Percentiles rank a stretch among this genome's conserved stretches.
These are phyloP conservation scores for sunflower (Helianthus annuus) DNA, from an alignment of 129 eudicot species.

Conservation along the genomic window DNA sequence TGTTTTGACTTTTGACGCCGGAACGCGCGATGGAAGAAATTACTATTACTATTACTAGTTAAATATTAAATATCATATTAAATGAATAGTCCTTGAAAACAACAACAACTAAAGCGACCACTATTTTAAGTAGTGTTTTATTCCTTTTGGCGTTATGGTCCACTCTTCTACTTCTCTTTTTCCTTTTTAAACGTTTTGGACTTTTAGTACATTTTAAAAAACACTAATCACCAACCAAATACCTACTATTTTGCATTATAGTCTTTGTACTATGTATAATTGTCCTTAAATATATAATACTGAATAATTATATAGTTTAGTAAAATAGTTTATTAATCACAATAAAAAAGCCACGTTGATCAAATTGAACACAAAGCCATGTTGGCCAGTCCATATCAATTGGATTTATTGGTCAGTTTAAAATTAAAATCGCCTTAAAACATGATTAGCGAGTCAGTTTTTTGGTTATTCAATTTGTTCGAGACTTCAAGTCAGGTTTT, in stretches of 20 bases:
- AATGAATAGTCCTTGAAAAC: not conserved
- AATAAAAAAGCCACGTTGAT: not conserved
- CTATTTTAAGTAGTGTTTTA: not conserved
- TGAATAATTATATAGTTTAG: not conserved
- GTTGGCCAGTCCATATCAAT: not conserved
- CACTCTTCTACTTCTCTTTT: not conserved
- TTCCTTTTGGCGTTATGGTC: slow-evolving; percentile 14
- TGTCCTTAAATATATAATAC: not conserved
- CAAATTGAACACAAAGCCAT: no score
- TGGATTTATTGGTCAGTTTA: not conserved
- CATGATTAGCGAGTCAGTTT: no score
- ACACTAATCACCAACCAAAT: slow-evolving; percentile 22
- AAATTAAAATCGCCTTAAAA: no score
- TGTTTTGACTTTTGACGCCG: no score
- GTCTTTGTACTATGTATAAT: not conserved
- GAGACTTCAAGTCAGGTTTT: no score
- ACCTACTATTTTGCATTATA: slow-evolving; percentile 15
- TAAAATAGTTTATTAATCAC: not conserved
- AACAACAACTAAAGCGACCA: not conserved
- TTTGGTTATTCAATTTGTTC: no score
- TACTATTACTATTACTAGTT: no score
- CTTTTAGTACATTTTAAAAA: slow-evolving; percentile 3
- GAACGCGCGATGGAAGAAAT: no score
- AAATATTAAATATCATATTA: not conserved
- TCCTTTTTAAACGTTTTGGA: not conserved